Base-by-base conservation (phyloP, 2,329 filamentous ascomycete genomes). In the Talaromyces sp. region DNA sequence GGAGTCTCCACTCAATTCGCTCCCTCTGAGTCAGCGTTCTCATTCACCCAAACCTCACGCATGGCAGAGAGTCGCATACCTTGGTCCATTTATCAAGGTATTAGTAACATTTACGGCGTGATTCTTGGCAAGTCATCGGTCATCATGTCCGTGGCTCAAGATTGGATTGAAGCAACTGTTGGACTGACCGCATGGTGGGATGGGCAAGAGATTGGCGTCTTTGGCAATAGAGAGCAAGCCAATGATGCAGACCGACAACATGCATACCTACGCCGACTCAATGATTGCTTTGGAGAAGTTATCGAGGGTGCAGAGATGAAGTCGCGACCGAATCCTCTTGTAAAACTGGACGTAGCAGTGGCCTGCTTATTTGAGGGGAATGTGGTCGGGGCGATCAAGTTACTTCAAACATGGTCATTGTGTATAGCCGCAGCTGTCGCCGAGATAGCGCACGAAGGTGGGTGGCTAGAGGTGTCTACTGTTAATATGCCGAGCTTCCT, bases 101-200 rank as follows among this genome's bases (percentile, higher is more conserved):
- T 98, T 62, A 87, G 90, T 69, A 88, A 87, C 13, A 80, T 97
- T 6, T 97, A 97, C 74, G 89, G 89, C 39, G 89, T 96, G 66
- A 80, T 96, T 1, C 84, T 95, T 4, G 93, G 94, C 41, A 87
- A 90, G 68, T 84, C 87, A 10, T 86, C 89, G 41, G 88, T 92
- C 22, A 91, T 97, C 61, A 81, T 96, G 67, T 86, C 88, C 56
- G 87, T 88, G 52, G 87, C 93, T 0, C 89, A 94, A 72, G 93
- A 97, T 76, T 98, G 94, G 94, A 88, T 94, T 60, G 94, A 98
- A 80, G 93, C 92, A 0, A 90, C 89, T 0, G 80, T 97, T 66
- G 91, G 89, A 1, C 81, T 98, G 59, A 89, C 93, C 37, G 89
- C 90, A 6, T 98, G 94, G 94, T 97, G 93, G 93, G 90, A 96